Conservation (phyloP, 805 yeast species). For the Metschnikowia anglica region DNA sequence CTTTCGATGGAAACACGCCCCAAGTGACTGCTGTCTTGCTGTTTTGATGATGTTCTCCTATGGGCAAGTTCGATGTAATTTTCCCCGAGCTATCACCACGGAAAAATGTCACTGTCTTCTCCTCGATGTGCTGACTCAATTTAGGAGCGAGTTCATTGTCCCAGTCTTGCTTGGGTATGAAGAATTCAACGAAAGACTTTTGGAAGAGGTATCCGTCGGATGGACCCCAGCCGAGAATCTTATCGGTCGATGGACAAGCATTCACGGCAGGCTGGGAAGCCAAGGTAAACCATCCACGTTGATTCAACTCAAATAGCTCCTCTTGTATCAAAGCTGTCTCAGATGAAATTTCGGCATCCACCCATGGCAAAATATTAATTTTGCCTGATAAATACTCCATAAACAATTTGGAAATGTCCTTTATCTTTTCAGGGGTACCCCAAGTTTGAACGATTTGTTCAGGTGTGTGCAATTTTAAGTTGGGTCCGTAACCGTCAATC, state of each 20-base stretch:
- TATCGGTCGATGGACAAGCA: conserved; percentile 74
- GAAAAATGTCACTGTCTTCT: conserved; percentile 67
- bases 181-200: conserved; percentile 84
- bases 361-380: conserved; percentile 85
- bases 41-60: conserved; percentile 29
- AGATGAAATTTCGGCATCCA: conserved; percentile 77
- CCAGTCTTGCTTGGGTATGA: conserved; percentile 76
- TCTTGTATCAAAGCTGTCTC: conserved; percentile 94
- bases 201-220: conserved; percentile 84
- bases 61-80: conserved; percentile 60
- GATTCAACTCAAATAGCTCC: conserved; percentile 76
- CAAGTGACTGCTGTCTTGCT: conserved; percentile 87
- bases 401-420: conserved; percentile 67
- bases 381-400: conserved; percentile 71
- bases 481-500: conserved; percentile 95
- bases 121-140: conserved; percentile 37
- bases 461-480: conserved; percentile 66
- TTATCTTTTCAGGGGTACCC: conserved; percentile 67
- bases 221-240: conserved; percentile 98
- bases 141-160: conserved; percentile 49
- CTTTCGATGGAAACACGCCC: conserved; percentile 95
- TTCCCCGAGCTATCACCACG: conserved; percentile 61
- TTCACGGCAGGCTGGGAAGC: conserved; percentile 96
- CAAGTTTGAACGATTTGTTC: conserved; percentile 68
- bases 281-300: conserved; percentile 74